These are phyloP conservation scores for Asterophora parasitica DNA, from an alignment of 768 basidiomycete species.

Conservation along the genomic window DNA sequence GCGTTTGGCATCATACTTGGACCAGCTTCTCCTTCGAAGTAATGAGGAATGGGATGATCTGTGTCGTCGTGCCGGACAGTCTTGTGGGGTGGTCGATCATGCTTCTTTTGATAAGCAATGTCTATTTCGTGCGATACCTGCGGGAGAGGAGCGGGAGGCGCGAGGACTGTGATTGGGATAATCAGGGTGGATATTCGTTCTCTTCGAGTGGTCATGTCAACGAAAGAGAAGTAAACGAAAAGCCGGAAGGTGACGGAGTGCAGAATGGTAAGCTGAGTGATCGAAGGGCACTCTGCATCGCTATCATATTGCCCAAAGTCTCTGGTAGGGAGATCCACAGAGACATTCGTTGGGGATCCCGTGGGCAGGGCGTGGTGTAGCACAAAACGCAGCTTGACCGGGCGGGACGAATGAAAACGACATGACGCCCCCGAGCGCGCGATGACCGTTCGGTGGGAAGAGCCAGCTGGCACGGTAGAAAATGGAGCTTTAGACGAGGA, in stretches of 20 bases:
- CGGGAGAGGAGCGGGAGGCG: conserved; percentile 74
- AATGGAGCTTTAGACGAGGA: conserved; percentile 39
- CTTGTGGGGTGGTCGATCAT: conserved; percentile 70
- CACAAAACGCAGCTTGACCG: conserved; percentile 75
- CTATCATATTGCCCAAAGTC: conserved; percentile 46
- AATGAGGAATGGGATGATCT: conserved; percentile 57
- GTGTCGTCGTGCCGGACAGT: conserved; percentile 67
- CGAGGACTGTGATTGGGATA: conserved; percentile 68
- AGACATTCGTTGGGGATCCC: conserved; percentile 44
- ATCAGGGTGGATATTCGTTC: conserved; percentile 61
- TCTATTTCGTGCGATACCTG: conserved; percentile 71
- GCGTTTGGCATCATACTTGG: conserved; percentile 62
- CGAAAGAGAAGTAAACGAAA: conserved; percentile 70
- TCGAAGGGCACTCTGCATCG: conserved; percentile 65
- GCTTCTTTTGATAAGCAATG: conserved; percentile 81
- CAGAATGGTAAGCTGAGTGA: conserved; percentile 77
- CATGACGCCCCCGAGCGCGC: conserved; percentile 89
- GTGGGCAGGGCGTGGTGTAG: conserved; percentile 60
- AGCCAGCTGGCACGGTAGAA: conserved; percentile 18
- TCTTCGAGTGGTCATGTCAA: conserved; percentile 61
- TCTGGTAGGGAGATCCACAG: conserved; percentile 36
- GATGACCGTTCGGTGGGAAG: conserved; percentile 42
- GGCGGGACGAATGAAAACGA: conserved; percentile 74
- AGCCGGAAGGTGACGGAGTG: conserved; percentile 81
- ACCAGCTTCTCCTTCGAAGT: conserved; percentile 69